Evolutionary conservation across 139 green algal species (phyloP).

Genomic region (Volvox reticuliferus): DNA sequence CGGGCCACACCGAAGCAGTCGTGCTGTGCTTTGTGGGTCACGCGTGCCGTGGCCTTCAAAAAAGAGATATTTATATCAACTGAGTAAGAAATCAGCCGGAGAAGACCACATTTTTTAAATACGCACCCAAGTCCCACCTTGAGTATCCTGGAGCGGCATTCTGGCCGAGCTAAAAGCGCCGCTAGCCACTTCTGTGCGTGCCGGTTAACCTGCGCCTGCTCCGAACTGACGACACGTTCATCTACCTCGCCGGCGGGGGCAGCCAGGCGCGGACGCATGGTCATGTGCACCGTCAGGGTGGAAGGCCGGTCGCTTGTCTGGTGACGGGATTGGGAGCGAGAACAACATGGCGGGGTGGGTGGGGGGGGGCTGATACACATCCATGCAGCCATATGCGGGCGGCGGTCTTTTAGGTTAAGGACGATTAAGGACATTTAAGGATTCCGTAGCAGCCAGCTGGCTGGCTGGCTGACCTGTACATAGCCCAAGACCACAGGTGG

Average conservation of each 20-base stretch:
- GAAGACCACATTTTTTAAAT: too few species aligned
- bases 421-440: too few species aligned
- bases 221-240: constrained; percentile 47
- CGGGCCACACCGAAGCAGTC: too few species aligned
- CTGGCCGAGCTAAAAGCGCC: constrained; percentile 38
- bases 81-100: too few species aligned
- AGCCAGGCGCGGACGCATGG: constrained; percentile 60
- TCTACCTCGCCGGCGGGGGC: constrained; percentile 52
- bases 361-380: too few species aligned
- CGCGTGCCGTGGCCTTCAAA: too few species aligned
- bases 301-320: constrained; percentile 54
- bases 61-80: too few species aligned
- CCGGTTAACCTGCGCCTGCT: constrained; percentile 67
- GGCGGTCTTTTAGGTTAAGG: too few species aligned
- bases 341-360: too few species aligned
- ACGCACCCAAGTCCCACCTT: constrained; percentile 3
- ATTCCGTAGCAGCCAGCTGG: too few species aligned
- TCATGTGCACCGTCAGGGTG: constrained; percentile 59
- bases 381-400: too few species aligned
- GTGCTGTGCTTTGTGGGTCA: too few species aligned
- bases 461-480: constrained; percentile 16
- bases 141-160: constrained; percentile 46
- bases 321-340: not conserved
- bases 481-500: constrained; percentile 70
- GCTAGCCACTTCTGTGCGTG: constrained; percentile 66